Percentiles rank a stretch among this genome's conserved stretches.
These are phyloP conservation scores for Aspergillus tubingensis DNA, from an alignment of 2,329 filamentous ascomycete genomes.

Conservation along the genomic window DNA sequence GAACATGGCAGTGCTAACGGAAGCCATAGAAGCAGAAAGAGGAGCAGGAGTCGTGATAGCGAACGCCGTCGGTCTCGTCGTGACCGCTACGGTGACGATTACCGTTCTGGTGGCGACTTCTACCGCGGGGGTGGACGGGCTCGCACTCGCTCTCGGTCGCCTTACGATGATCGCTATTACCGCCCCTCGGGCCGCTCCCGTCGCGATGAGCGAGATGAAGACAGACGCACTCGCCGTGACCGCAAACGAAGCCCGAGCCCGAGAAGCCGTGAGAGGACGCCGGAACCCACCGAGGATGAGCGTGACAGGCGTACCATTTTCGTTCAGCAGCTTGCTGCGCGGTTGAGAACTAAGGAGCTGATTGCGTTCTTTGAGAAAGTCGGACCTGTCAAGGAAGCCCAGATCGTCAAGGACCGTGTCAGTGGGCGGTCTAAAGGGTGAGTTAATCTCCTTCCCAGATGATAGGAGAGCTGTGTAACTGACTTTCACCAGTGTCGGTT, in stretches of 20 bases:
- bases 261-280: conserved; percentile 49
- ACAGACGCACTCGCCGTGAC: conserved; percentile 55
- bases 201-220: conserved; percentile 51
- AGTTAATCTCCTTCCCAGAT: conserved; percentile 36
- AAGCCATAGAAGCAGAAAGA: conserved; percentile 76
- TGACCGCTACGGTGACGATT: conserved; percentile 58
- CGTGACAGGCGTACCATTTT: conserved; percentile 96
- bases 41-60: conserved; percentile 76
- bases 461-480: neutral
- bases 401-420: conserved; percentile 97
- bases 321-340: conserved; percentile 94
- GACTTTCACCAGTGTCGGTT: conserved; percentile 74
- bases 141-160: conserved; percentile 72
- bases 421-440: conserved; percentile 97
- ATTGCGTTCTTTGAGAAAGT: conserved; percentile 95
- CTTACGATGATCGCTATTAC: conserved; percentile 61
- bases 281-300: conserved; percentile 88
- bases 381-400: conserved; percentile 91
- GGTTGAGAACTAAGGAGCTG: conserved; percentile 86
- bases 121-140: conserved; percentile 67
- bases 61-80: conserved; percentile 73
- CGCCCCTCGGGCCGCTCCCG: conserved; percentile 52
- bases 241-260: conserved; percentile 47
- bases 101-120: conserved; percentile 65
- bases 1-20: conserved; percentile 70